Conservation (phyloP, 768 basidiomycete genomes). For the Naganishia vaughanmartiniae region DNA sequence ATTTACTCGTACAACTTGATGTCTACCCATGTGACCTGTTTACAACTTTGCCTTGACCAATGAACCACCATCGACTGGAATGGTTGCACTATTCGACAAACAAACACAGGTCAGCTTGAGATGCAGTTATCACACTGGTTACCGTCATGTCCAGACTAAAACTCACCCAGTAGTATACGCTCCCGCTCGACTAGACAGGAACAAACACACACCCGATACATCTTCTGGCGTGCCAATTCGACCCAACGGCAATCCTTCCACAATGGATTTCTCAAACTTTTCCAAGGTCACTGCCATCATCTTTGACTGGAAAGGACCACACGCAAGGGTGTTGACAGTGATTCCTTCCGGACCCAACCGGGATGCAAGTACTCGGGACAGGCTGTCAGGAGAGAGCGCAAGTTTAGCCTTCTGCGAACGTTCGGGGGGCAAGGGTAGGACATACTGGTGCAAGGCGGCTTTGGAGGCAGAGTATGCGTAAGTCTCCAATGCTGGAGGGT, state of each 20-base stretch:
- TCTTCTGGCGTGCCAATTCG: constrained; percentile 66
- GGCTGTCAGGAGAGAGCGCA: constrained; percentile 55
- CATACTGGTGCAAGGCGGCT: constrained; percentile 50
- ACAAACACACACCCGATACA: constrained; percentile 64
- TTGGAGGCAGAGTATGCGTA: constrained; percentile 69
- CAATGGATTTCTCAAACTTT: constrained; percentile 55
- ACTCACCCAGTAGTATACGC: constrained; percentile 61
- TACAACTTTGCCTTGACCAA: constrained; percentile 53
- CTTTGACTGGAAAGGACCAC: constrained; percentile 56
- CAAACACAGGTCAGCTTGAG: background rate
- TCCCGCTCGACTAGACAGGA: constrained; percentile 62
- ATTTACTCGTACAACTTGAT: constrained; percentile 5
- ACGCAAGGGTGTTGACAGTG: constrained; percentile 65
- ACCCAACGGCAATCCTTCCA: constrained; percentile 56
- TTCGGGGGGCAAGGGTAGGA: background rate
- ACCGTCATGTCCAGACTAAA: background rate
- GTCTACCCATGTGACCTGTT: background rate
- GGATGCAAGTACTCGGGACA: constrained; percentile 62
- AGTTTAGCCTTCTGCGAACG: background rate
- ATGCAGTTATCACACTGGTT: background rate
- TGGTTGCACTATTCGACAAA: constrained; percentile 56
- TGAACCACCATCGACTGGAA: constrained; percentile 64
- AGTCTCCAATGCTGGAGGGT: constrained; percentile 61
- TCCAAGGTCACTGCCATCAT: constrained; percentile 63
- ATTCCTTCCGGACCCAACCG: constrained; percentile 62